A percentile compares a stretch with the other conserved stretches of the same genome.
Evolutionary conservation across 1,284 basidiomycete species (phyloP).

Genomic region (Ceratobasidium sp.): DNA sequence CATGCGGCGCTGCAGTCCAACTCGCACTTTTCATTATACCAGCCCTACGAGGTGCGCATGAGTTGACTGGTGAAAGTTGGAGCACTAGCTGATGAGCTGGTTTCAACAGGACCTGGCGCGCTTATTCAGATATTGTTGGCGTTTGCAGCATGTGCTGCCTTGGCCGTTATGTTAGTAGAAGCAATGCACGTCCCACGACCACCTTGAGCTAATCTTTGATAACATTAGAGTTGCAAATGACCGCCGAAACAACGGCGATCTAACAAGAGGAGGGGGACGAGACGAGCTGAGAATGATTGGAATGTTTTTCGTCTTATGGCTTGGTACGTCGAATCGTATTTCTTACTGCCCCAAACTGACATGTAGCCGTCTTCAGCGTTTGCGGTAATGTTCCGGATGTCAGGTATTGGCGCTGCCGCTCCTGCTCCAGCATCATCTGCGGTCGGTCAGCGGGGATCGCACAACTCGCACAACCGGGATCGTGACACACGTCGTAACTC

Average conservation of each 20-base stretch:
- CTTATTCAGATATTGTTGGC: conserved; percentile 28
- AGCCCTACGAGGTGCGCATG: conserved; percentile 19
- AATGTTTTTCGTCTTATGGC: conserved; percentile 40
- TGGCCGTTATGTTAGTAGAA: conserved; percentile 28
- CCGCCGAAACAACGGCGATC: conserved; percentile 31
- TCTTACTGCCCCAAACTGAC: conserved; percentile 3
- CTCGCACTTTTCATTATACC: conserved; percentile 31
- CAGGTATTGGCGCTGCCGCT: conserved; percentile 13
- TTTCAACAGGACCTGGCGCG: conserved; percentile 8
- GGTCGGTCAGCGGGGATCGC: conserved; percentile 3
- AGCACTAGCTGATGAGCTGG: background rate
- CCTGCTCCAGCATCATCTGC: background rate
- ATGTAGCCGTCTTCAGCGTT: conserved; percentile 18
- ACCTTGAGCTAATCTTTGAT: background rate
- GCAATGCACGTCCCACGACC: background rate
- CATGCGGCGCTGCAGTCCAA: conserved; percentile 27
- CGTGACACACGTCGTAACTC: conserved; percentile 6
- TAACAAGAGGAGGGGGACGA: conserved; percentile 25
- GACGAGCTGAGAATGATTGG: conserved; percentile 38
- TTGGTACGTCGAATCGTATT: conserved; percentile 33
- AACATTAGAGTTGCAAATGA: conserved; percentile 21
- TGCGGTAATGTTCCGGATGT: conserved; percentile 32
- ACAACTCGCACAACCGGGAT: conserved; percentile 15
- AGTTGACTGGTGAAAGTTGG: background rate
- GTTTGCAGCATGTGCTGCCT: conserved; percentile 35